These are phyloP conservation scores for Arthromyces matolae DNA, from an alignment of 768 basidiomycete genomes.

Conservation along the genomic window DNA sequence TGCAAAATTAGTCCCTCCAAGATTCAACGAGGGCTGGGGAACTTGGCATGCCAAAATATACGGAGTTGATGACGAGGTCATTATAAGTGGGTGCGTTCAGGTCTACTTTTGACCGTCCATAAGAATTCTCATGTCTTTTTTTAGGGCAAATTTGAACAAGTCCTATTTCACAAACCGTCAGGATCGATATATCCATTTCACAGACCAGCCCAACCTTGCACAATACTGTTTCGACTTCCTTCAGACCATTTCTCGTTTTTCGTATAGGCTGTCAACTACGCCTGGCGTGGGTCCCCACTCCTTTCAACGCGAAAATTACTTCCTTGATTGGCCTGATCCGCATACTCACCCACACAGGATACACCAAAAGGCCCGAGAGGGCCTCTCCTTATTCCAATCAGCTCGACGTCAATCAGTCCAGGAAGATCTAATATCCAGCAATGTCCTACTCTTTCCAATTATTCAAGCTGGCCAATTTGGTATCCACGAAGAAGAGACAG, in stretches of 20 bases:
- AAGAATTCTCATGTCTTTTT: neutral
- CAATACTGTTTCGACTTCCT: slow-evolving; percentile 85
- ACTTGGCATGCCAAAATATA: slow-evolving; percentile 99
- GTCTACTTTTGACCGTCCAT: neutral
- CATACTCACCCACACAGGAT: slow-evolving; percentile 67
- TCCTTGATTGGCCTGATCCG: slow-evolving; percentile 64
- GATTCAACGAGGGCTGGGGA: slow-evolving; percentile 98
- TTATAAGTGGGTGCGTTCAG: slow-evolving; percentile 81
- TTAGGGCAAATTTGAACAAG: slow-evolving; percentile 86
- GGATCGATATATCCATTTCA: slow-evolving; percentile 87
- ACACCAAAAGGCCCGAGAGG: slow-evolving; percentile 52
- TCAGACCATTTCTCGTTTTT: slow-evolving; percentile 62
- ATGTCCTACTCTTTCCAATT: slow-evolving; percentile 68
- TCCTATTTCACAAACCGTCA: slow-evolving; percentile 95
- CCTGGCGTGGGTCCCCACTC: slow-evolving; percentile 23
- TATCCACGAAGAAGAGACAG: slow-evolving; percentile 79
- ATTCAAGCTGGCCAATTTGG: slow-evolving; percentile 89
- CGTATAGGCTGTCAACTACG: slow-evolving; percentile 49
- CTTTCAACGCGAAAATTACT: slow-evolving; percentile 39
- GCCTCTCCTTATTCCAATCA: slow-evolving; percentile 59
- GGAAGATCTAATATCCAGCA: slow-evolving; percentile 18
- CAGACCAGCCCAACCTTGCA: slow-evolving; percentile 54
- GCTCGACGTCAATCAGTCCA: slow-evolving; percentile 22
- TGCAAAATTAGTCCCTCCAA: slow-evolving; percentile 75
- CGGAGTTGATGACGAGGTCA: slow-evolving; percentile 86